Conservation (phyloP, 345 rosid genomes). For the Garcia nutans region DNA sequence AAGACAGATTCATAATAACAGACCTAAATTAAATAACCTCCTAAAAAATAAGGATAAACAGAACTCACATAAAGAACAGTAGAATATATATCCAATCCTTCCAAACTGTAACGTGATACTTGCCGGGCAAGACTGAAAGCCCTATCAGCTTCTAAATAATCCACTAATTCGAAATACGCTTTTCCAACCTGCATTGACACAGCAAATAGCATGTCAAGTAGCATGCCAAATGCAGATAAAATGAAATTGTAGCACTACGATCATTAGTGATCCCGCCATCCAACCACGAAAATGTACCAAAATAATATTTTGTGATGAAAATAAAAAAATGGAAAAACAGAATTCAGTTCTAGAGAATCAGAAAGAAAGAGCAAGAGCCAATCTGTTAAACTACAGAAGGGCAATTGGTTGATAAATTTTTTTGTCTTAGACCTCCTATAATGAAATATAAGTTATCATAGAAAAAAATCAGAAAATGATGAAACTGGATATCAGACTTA, state of each 20-base stretch:
- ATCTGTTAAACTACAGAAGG: background rate
- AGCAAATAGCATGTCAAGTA: constrained; percentile 5
- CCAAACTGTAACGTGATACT: constrained; percentile 83
- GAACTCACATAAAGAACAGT: constrained; percentile 89
- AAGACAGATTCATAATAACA: background rate
- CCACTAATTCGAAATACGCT: constrained; percentile 80
- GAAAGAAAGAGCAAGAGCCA: background rate
- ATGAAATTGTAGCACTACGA: background rate
- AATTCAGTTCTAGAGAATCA: background rate
- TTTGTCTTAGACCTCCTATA: background rate
- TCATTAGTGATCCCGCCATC: background rate
- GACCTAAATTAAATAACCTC: constrained; percentile 1
- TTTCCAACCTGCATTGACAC: constrained; percentile 73
- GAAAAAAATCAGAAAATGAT: no score
- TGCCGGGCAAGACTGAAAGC: constrained; percentile 80
- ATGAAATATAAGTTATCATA: no score
- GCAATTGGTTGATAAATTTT: background rate
- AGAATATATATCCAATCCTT: constrained; percentile 94
- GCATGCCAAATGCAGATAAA: background rate
- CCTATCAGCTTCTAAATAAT: constrained; percentile 88
- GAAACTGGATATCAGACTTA: background rate
- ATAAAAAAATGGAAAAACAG: background rate
- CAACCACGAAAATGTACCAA: background rate
- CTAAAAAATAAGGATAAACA: background rate
- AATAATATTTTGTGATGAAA: background rate